Base-by-base conservation (phyloP, 306 rosid species). In the Castanospermum australe region DNA sequence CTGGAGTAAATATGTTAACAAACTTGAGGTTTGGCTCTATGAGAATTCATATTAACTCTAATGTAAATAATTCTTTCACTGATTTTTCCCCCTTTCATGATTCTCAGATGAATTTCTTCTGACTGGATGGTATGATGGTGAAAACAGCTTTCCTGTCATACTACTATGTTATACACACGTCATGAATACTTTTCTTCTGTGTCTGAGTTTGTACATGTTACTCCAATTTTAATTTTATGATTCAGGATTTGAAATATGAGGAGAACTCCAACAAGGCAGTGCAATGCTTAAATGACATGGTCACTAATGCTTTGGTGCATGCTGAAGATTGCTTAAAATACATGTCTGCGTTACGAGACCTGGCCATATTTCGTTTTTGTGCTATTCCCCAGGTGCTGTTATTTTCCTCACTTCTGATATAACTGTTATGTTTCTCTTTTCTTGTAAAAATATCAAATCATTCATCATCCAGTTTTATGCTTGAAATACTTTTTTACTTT, bases 201-300 rank as follows among this genome's bases (percentile, higher is more conserved):
- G 54, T 42, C 22, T 55, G 50, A 39, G n/a, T 75, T 25, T 48
- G 51, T 59, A 13, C 38, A 22, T 56, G 55, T 42, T 41, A 25
- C 9, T 54, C 61, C 75, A 72, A 62, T 78, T 76, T 36, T 9
- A 41, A 25, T 22, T 81, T 42, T 79, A 28, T 65, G 28, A 67
- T 54, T 59, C 90, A 96, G 99, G 99, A 91, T 77, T 83, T 93
- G 90, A 96, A 96, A 88, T 67, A 81, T 51, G 92, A 93, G 82
- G 85, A 88, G 9, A 91, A 91, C 83, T 93, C 99, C 1, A 87
- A 45, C 61, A 86, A 90, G 91, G 98, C 99, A 59, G 96, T 96
- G 79, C 93, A 91, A 73, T 96, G 99, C 84, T 84, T 96, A 80
- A 96, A 96, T 48, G 97, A 93, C 92, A 90, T 96, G 98, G 90